A percentile compares a stretch with the other conserved stretches of the same genome.
Conservation (phyloP, 2,329 filamentous ascomycete species). For the Zasmidium cellare region DNA sequence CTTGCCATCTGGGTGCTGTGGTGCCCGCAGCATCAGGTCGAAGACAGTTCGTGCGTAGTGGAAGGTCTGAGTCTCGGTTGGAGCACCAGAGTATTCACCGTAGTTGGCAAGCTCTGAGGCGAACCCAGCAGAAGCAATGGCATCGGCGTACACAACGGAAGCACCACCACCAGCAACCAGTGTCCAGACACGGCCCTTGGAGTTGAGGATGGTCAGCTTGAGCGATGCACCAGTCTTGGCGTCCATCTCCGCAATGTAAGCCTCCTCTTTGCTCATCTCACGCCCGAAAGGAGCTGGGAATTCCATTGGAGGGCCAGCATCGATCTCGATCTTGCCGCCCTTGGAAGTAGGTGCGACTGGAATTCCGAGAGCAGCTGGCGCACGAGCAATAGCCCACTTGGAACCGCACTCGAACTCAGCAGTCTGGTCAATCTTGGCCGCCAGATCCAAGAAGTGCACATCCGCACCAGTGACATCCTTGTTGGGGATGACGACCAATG, state of each 20-base stretch:
- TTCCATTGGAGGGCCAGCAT: slow-evolving; percentile 96
- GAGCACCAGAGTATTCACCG: slow-evolving; percentile 98
- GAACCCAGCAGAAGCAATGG: slow-evolving; percentile 94
- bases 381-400: slow-evolving; percentile 97
- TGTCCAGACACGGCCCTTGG: slow-evolving; percentile 92
- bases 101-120: slow-evolving; percentile 98
- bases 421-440: slow-evolving; percentile 98
- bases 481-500: slow-evolving; percentile 96
- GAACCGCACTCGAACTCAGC: slow-evolving; percentile 99
- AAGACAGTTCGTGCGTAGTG: slow-evolving; percentile 97
- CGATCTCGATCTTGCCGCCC: slow-evolving; percentile 81
- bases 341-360: slow-evolving; percentile 58
- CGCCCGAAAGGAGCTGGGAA: slow-evolving; percentile 98
- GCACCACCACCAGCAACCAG: slow-evolving; percentile 98
- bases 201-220: slow-evolving; percentile 95
- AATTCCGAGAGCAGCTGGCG: slow-evolving; percentile 82
- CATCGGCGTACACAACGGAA: slow-evolving; percentile 97
- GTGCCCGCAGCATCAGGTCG: slow-evolving; percentile 94
- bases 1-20: slow-evolving; percentile 84
- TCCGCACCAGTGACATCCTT: slow-evolving; percentile 85
- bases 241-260: slow-evolving; percentile 97
- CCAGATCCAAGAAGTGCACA: slow-evolving; percentile 97
- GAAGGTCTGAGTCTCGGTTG: slow-evolving; percentile 98
- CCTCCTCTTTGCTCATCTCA: slow-evolving; percentile 98
- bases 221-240: slow-evolving; percentile 99